Conservation (phyloP, 805 yeast genomes). For the Zygotorulaspora florentina region DNA sequence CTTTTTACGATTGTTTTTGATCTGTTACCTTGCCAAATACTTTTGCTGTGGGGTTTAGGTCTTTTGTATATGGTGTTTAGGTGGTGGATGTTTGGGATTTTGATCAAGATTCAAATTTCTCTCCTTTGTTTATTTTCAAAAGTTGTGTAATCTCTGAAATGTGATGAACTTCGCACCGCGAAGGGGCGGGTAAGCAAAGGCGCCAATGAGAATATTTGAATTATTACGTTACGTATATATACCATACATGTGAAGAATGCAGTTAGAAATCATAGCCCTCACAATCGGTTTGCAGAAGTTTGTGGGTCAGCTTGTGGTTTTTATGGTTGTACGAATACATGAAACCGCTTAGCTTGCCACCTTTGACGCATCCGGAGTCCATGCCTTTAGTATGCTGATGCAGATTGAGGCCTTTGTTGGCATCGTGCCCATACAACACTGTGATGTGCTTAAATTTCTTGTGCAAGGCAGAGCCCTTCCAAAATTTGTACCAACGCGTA, state of each 20-base stretch:
- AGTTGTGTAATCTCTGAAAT: background rate
- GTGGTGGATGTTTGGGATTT: slow-evolving; percentile 18
- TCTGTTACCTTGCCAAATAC: background rate
- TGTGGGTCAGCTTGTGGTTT: slow-evolving; percentile 1
- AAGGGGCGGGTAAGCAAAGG: slow-evolving; percentile 1
- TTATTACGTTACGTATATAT: too few species aligned
- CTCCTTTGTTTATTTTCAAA: background rate
- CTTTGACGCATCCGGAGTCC: slow-evolving; percentile 79
- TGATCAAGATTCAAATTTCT: background rate
- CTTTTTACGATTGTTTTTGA: background rate
- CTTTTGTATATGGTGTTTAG: slow-evolving; percentile 19
- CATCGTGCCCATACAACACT: slow-evolving; percentile 88
- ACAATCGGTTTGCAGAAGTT: slow-evolving; percentile 6
- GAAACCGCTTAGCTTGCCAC: slow-evolving; percentile 54
- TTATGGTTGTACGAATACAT: slow-evolving; percentile 8
- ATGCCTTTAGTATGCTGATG: slow-evolving; percentile 70
- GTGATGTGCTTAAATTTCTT: slow-evolving; percentile 28
- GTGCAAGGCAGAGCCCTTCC: slow-evolving; percentile 39
- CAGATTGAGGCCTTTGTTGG: slow-evolving; percentile 65
- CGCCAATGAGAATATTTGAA: background rate
- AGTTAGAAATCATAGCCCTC: background rate
- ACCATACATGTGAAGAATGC: too few species aligned
- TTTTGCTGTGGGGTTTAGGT: background rate
- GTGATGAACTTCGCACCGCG: background rate
- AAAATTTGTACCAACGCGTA: slow-evolving; percentile 56